Conservation (phyloP, 2,329 filamentous ascomycete species). For the Scytalidium sp. region DNA sequence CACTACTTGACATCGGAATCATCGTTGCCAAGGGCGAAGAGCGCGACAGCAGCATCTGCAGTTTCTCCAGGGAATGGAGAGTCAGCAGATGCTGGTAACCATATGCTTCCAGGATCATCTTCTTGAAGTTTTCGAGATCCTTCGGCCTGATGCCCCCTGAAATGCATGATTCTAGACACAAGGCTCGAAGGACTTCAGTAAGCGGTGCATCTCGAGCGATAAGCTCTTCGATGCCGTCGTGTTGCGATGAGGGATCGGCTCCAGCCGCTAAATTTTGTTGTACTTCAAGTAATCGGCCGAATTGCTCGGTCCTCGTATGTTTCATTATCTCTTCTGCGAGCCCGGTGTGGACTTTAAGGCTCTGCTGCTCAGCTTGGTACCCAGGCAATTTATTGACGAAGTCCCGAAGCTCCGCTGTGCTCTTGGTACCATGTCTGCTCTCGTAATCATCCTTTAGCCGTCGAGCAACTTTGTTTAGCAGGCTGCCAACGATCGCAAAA, state of each 20-base stretch:
- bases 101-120: conserved; percentile 85
- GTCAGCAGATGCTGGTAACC: conserved; percentile 94
- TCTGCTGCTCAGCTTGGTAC: conserved; percentile 91
- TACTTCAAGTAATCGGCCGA: conserved; percentile 84
- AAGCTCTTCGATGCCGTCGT: conserved; percentile 90
- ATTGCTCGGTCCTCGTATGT: conserved; percentile 83
- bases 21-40: conserved; percentile 76
- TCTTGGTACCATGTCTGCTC: conserved; percentile 79
- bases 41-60: conserved; percentile 78
- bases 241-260: conserved; percentile 82
- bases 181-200: conserved; percentile 74
- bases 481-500: conserved; percentile 86
- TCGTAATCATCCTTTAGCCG: conserved; percentile 87
- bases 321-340: conserved; percentile 96
- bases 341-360: conserved; percentile 86
- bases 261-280: conserved; percentile 95
- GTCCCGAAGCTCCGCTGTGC: conserved; percentile 85
- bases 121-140: conserved; percentile 86
- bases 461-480: conserved; percentile 87
- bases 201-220: conserved; percentile 83
- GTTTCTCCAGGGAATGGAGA: conserved; percentile 81
- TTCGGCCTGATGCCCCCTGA: conserved; percentile 83
- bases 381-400: conserved; percentile 92
- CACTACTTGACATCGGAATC: conserved; percentile 68
- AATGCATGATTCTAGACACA: conserved; percentile 90